These are phyloP conservation scores for Yamadazyma buinensis DNA, from an alignment of 1,139 yeast genomes.

Conservation along the genomic window DNA sequence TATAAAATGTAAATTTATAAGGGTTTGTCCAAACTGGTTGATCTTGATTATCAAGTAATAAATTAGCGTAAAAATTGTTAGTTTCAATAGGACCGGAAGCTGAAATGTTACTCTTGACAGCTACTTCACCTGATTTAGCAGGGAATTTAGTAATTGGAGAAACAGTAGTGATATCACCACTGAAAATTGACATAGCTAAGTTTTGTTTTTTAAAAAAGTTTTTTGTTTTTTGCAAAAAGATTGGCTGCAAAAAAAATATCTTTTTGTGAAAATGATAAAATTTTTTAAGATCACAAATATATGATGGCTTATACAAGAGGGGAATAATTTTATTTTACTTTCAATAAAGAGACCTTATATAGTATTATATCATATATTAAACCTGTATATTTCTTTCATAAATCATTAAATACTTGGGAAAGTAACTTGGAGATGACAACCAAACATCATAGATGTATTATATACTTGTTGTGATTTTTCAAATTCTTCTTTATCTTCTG, in stretches of 20 bases:
- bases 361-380: too few species aligned
- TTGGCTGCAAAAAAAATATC: background rate
- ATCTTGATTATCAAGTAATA: conserved; percentile 58
- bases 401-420: conserved; percentile 24
- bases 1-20: conserved; percentile 48
- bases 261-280: too few species aligned
- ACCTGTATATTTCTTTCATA: background rate
- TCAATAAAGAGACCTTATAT: too few species aligned
- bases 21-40: conserved; percentile 72
- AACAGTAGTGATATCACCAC: conserved; percentile 40
- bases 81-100: conserved; percentile 53
- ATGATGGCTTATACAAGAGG: too few species aligned
- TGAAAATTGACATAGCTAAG: conserved; percentile 11
- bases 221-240: background rate
- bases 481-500: conserved; percentile 28
- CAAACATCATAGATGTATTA: conserved; percentile 29
- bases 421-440: conserved; percentile 34
- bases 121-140: conserved; percentile 41
- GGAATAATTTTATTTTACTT: too few species aligned
- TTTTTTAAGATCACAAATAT: too few species aligned
- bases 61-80: conserved; percentile 74
- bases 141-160: conserved; percentile 44
- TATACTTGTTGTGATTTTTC: conserved; percentile 17
- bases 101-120: conserved; percentile 39
- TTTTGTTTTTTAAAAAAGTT: background rate